Evolutionary conservation across 495 filamentous ascomycete genomes (phyloP).

Genomic region (Lophiostoma macrostomum): DNA sequence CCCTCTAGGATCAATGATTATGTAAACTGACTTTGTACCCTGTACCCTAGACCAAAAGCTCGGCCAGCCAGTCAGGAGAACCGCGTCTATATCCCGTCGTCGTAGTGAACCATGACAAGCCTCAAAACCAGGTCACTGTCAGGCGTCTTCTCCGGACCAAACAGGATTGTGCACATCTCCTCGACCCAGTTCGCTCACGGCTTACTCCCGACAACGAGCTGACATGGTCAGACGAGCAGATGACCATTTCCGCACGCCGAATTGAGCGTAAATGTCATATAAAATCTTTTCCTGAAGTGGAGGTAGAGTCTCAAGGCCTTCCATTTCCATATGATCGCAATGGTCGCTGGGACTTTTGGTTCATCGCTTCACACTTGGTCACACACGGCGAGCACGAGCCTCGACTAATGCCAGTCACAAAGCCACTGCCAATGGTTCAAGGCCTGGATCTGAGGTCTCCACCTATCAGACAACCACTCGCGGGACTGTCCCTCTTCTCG

Average conservation of each 20-base stretch:
- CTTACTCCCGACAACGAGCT: constrained; percentile 59
- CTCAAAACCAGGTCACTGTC: constrained; percentile 42
- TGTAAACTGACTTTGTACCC: no score
- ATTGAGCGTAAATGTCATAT: constrained; percentile 58
- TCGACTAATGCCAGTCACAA: background rate
- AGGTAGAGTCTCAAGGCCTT: constrained; percentile 43
- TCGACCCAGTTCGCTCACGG: constrained; percentile 11
- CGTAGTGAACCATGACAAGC: constrained; percentile 46
- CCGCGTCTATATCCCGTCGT: constrained; percentile 55
- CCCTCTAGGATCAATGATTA: no score
- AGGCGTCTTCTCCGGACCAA: constrained; percentile 47
- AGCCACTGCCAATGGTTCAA: constrained; percentile 45
- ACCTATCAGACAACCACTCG: constrained; percentile 36
- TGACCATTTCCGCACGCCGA: constrained; percentile 39
- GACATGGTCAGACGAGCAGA: constrained; percentile 52
- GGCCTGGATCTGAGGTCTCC: constrained; percentile 51
- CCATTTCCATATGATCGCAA: constrained; percentile 61
- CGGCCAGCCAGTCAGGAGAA: no score
- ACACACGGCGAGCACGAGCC: background rate
- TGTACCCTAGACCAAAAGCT: no score
- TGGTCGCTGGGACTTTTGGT: constrained; percentile 64
- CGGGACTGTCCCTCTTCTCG: constrained; percentile 67
- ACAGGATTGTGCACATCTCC: constrained; percentile 40
- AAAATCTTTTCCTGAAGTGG: constrained; percentile 46
- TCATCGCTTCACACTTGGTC: constrained; percentile 19